These are phyloP conservation scores for Artomyces pyxidatus DNA, from an alignment of 768 basidiomycete species.

Conservation along the genomic window DNA sequence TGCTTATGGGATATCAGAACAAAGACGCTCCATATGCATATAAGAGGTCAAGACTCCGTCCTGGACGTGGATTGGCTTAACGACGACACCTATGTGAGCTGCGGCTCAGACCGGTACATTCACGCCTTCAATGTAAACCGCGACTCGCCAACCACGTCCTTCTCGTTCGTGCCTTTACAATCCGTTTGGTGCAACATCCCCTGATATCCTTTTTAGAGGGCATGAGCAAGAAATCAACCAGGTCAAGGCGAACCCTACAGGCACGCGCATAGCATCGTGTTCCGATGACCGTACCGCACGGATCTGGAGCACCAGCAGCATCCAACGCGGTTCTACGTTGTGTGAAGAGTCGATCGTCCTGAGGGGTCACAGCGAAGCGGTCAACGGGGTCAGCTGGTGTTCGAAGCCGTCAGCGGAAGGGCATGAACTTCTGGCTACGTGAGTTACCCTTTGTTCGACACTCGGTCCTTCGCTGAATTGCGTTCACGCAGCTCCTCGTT, in stretches of 20 bases:
- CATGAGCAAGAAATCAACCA: conserved; percentile 75
- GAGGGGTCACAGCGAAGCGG: conserved; percentile 55
- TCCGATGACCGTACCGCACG: conserved; percentile 76
- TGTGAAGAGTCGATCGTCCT: conserved; percentile 35
- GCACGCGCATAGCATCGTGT: conserved; percentile 67
- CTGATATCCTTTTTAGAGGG: conserved; percentile 36
- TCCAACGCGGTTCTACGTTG: conserved; percentile 22
- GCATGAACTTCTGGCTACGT: conserved; percentile 69
- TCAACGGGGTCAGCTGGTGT: conserved; percentile 67
- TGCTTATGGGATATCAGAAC: conserved; percentile 73
- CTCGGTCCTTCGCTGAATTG: not conserved
- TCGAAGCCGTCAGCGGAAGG: conserved; percentile 37
- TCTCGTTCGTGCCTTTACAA: conserved; percentile 44
- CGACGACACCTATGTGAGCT: conserved; percentile 61
- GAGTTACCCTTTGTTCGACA: conserved; percentile 19
- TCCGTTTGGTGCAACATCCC: not conserved
- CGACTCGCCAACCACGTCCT: conserved; percentile 47
- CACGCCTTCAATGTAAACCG: conserved; percentile 51
- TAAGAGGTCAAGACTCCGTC: conserved; percentile 49
- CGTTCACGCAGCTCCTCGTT: conserved; percentile 56
- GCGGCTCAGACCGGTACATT: conserved; percentile 61
- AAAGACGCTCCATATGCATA: conserved; percentile 50
- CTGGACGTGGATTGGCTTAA: conserved; percentile 77
- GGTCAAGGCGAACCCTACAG: conserved; percentile 58
- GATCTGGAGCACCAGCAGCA: conserved; percentile 60